Percentiles rank a stretch among this genome's conserved stretches.
Evolutionary conservation across 192 early-diverging fungal genomes (phyloP).

Genomic region (Diversispora epigaea): DNA sequence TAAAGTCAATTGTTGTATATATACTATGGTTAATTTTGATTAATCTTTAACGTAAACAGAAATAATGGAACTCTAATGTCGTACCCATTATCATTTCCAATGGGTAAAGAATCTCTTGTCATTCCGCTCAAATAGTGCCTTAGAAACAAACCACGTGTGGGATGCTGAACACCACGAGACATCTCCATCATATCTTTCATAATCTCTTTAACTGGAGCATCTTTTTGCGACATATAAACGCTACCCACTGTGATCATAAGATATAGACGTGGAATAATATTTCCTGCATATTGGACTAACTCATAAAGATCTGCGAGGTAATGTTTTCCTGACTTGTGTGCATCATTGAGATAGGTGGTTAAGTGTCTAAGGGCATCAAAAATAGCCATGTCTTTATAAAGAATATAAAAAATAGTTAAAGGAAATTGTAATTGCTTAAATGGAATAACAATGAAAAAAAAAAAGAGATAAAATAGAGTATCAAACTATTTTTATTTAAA

Average conservation of each 20-base stretch:
- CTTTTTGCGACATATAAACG: conserved; percentile 91
- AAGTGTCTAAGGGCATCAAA: conserved; percentile 97
- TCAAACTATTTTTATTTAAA: background rate
- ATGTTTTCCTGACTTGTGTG: conserved; percentile 78
- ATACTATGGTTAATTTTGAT: background rate
- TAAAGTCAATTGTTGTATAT: background rate
- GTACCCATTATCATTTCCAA: conserved; percentile 61
- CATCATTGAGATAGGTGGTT: conserved; percentile 85
- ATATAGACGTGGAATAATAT: conserved; percentile 98
- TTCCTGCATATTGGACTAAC: conserved; percentile 96
- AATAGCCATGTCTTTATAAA: conserved; percentile 83
- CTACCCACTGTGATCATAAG: conserved; percentile 99
- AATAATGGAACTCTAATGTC: background rate
- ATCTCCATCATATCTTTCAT: conserved; percentile 99
- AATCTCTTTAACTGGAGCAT: conserved; percentile 92
- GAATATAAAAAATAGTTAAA: background rate
- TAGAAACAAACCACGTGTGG: conserved; percentile 94
- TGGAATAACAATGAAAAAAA: background rate
- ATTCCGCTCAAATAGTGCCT: conserved; percentile 93
- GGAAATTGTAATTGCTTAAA: conserved; percentile 1
- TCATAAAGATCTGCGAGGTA: conserved; percentile 95
- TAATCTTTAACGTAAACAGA: background rate
- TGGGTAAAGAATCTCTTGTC: conserved; percentile 93
- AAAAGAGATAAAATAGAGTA: background rate
- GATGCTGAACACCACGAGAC: conserved; percentile 97